These are phyloP conservation scores for Diaporthe citrichinensis DNA, from an alignment of 2,329 filamentous ascomycete species.

Conservation along the genomic window DNA sequence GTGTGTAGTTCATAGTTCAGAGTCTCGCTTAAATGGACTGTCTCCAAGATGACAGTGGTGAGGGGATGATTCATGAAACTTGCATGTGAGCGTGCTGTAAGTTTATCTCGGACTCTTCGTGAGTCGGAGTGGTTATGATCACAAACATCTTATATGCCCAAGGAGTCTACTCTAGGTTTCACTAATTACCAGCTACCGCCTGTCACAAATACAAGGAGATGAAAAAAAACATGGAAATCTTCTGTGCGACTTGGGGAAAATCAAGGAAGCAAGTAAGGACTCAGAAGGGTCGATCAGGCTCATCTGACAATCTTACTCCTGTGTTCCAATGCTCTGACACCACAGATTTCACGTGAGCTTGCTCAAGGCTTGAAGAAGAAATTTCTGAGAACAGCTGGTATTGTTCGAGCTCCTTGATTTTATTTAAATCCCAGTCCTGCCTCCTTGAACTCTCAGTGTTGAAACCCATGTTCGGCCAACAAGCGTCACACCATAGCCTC, in stretches of 20 bases:
- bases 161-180: no score
- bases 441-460: neutral
- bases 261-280: neutral
- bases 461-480: neutral
- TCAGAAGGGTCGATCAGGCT: neutral
- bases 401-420: neutral
- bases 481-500: neutral
- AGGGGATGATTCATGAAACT: neutral
- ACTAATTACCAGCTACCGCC: no score
- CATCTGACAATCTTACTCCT: neutral
- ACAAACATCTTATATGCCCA: neutral
- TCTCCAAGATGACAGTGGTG: neutral
- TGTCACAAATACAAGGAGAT: no score
- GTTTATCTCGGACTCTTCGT: neutral
- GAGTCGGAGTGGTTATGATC: neutral
- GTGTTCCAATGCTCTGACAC: neutral
- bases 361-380: neutral
- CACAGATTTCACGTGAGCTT: neutral
- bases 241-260: neutral
- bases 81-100: neutral
- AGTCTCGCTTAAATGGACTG: no score
- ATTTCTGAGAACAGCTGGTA: neutral
- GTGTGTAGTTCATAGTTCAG: no score
- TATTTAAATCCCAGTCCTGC: neutral
- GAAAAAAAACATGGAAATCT: no score